Evolutionary conservation across 2,329 filamentous ascomycete species (phyloP).

Genomic region (Diaporthe citriasiana): DNA sequence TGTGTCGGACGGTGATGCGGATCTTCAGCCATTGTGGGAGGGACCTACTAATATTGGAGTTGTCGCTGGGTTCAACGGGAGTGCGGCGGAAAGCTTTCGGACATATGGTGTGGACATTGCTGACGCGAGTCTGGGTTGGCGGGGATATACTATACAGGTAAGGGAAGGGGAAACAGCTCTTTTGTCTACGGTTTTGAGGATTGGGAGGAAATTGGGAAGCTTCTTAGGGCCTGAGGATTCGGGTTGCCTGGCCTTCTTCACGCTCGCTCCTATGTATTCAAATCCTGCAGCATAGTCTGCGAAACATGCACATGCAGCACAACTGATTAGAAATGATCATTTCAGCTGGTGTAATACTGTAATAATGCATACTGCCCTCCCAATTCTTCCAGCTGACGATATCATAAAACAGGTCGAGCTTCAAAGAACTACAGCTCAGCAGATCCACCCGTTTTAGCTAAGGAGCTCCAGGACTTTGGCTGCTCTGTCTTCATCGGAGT

Average conservation of each 20-base stretch:
- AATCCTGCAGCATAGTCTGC: not conserved
- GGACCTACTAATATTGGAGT: constrained; percentile 7
- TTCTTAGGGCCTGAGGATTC: not conserved
- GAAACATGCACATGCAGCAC: not conserved
- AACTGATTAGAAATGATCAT: no score
- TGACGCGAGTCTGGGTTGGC: not conserved
- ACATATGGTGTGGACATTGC: not conserved
- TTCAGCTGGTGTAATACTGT: no score
- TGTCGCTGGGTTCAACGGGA: constrained; percentile 1
- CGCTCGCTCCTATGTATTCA: not conserved
- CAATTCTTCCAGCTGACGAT: no score
- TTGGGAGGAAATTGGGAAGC: not conserved
- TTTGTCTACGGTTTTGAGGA: not conserved
- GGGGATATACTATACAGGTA: not conserved
- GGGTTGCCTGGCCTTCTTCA: no score
- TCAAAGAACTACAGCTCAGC: no score
- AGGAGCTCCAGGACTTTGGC: not conserved
- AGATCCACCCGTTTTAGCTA: not conserved
- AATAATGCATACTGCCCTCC: no score
- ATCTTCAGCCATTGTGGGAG: constrained; percentile 15
- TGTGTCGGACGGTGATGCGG: constrained; percentile 11
- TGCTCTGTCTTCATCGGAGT: not conserved
- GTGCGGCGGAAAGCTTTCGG: not conserved
- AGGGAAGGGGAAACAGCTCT: not conserved
- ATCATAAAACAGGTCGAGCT: no score